Evolutionary conservation across 1,139 yeast genomes (phyloP), one percentile per base, ranked within the genome.

Genomic region (Saccharomyces hybrid): DNA sequence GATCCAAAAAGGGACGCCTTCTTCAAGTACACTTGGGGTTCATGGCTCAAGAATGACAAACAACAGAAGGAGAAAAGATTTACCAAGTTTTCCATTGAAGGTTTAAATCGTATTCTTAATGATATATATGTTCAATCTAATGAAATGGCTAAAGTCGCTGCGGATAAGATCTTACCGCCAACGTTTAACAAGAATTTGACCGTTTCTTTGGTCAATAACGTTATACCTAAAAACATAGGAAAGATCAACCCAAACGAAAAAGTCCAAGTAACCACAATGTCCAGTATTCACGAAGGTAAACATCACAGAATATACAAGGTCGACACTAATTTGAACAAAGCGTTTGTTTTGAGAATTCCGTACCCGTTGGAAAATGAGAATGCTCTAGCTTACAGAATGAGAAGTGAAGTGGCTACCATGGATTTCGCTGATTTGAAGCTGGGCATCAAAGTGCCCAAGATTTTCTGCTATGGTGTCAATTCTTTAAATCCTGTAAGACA

Each of bases 21-120:
- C 65, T 91, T 88, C 75, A 82, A 86, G 66, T 93, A 90, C 70
- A 77, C 93, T 3, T 91, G 98, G 96, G 99, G 99, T 50, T 79
- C 96, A 3, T 93, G 98, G 98, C 74, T 91, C 65, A 81, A 78
- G 57, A 82, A 91, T 67, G 96, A 91, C 68, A 79, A 78, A 57
- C 73, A 73, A 47, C 93, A 91, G 69, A 84, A 88, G 66, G 80
- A 78, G 8, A 82, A 81, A 63, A 82, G 98, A 70, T 82, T 80
- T 57, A 91, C 97, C 13, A 78, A 78, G 59, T 93, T 93, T 70
- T 85, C 95, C 4, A 78, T 91, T 56, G 84, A 83, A 67, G 97
- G 97, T 1, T 73, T 88, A 54, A 78, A 81, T 55, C 73, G 73
- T 25, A 72, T 82, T 25, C 58, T 84, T 47, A 71, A 77, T 54